Evolutionary conservation across 2,329 filamentous ascomycete species (phyloP).

Genomic region (Volutella citrinella): DNA sequence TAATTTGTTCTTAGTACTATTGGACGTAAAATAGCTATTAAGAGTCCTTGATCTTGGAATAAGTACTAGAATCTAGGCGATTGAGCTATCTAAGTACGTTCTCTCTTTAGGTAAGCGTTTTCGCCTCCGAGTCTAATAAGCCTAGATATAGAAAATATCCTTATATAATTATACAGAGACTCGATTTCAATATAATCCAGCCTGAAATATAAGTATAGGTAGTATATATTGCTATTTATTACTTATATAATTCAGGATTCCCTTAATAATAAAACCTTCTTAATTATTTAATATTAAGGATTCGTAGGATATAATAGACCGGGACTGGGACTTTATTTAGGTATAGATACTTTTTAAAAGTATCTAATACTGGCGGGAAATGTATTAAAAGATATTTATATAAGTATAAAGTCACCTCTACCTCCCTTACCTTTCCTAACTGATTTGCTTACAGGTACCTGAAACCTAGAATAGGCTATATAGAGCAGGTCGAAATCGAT

Average conservation of each 20-base stretch:
- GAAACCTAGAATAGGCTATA: conserved; percentile 65
- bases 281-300: conserved; percentile 67
- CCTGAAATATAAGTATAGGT: conserved; percentile 18
- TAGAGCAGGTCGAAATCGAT: conserved; percentile 86
- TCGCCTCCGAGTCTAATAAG: not conserved
- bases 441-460: conserved; percentile 56
- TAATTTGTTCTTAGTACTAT: conserved; percentile 8
- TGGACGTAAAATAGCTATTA: conserved; percentile 7
- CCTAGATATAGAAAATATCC: conserved; percentile 6
- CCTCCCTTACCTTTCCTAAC: not conserved
- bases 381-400: conserved; percentile 66
- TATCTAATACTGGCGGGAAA: conserved; percentile 66
- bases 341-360: conserved; percentile 72
- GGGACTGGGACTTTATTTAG: conserved; percentile 75
- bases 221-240: not conserved
- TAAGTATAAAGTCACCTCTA: conserved; percentile 40
- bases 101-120: not conserved
- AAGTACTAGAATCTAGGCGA: conserved; percentile 63
- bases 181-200: conserved; percentile 26
- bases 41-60: conserved; percentile 55
- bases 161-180: conserved; percentile 15
- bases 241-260: conserved; percentile 52
- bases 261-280: conserved; percentile 49
- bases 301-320: conserved; percentile 46
- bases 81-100: conserved; percentile 9